These are phyloP conservation scores for Colletotrichum musae DNA, from an alignment of 2,329 filamentous ascomycete species.

Conservation along the genomic window DNA sequence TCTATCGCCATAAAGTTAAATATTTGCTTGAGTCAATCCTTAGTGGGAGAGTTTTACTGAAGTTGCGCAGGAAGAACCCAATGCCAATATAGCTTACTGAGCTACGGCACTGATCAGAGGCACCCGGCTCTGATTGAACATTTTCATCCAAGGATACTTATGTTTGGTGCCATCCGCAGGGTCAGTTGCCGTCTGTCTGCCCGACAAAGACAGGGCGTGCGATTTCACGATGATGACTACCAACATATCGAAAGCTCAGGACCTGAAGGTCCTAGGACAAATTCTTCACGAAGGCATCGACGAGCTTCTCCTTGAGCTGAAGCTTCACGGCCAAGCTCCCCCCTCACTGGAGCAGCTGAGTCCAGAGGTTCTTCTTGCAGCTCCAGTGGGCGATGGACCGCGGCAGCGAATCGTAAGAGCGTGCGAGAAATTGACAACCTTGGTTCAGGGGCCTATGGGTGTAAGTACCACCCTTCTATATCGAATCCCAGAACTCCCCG, in stretches of 20 bases:
- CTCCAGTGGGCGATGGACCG: not conserved
- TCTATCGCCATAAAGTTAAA: not conserved
- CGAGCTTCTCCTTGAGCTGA: not conserved
- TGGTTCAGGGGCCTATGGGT: conserved; percentile 6
- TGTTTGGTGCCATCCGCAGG: not conserved
- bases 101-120: not conserved
- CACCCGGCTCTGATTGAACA: not conserved
- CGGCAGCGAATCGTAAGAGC: not conserved
- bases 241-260: conserved; percentile 8
- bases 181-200: not conserved
- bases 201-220: not conserved
- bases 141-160: not conserved
- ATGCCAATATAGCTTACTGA: not conserved
- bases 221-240: not conserved
- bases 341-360: not conserved
- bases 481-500: not conserved
- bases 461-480: not conserved
- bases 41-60: not conserved
- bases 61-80: not conserved
- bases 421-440: conserved; percentile 9
- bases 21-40: not conserved
- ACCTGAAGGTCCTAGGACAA: not conserved
- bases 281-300: conserved; percentile 6
- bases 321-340: not conserved
- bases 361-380: not conserved